These are phyloP conservation scores for Penicillium arizonense DNA, from an alignment of 495 filamentous ascomycete genomes.

Conservation along the genomic window DNA sequence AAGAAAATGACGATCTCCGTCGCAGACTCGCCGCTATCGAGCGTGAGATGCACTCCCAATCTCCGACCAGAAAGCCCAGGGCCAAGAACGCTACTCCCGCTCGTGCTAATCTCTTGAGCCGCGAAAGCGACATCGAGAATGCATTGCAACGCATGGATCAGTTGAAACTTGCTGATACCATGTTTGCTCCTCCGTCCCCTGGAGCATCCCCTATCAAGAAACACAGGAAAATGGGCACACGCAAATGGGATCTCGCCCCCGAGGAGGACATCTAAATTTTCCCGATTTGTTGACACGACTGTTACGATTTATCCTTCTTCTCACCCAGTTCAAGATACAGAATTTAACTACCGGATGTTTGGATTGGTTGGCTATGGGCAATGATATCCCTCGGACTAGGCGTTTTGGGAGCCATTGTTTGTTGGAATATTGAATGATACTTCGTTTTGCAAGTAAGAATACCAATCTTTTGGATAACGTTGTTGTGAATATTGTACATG, in stretches of 20 bases:
- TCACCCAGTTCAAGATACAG: conserved; percentile 3
- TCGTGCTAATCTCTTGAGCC: conserved; percentile 30
- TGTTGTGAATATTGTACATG: conserved; percentile 7
- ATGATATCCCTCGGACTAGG: conserved; percentile 17
- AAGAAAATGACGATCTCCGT: conserved; percentile 48
- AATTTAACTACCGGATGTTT: neutral
- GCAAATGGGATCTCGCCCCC: conserved; percentile 57
- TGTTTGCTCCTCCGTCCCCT: conserved; percentile 31
- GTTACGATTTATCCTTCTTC: conserved; percentile 18
- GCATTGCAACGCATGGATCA: conserved; percentile 44
- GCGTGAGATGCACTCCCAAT: conserved; percentile 44
- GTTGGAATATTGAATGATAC: conserved; percentile 1
- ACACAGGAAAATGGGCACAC: conserved; percentile 50
- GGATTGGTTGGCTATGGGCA: conserved; percentile 11
- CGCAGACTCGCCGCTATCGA: conserved; percentile 45
- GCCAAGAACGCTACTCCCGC: conserved; percentile 25
- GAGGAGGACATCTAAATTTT: conserved; percentile 45
- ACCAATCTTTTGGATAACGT: neutral
- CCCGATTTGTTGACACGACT: conserved; percentile 11
- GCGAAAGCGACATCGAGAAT: conserved; percentile 45
- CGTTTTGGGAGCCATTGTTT: conserved; percentile 14
- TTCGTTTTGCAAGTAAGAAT: neutral
- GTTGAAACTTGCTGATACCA: conserved; percentile 40
- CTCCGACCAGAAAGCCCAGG: conserved; percentile 45
- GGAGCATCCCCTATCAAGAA: conserved; percentile 41